A percentile compares a stretch with the other conserved stretches of the same genome.
These are phyloP conservation scores for Didymella sp. DNA, from an alignment of 2,329 filamentous ascomycete genomes.

Conservation along the genomic window DNA sequence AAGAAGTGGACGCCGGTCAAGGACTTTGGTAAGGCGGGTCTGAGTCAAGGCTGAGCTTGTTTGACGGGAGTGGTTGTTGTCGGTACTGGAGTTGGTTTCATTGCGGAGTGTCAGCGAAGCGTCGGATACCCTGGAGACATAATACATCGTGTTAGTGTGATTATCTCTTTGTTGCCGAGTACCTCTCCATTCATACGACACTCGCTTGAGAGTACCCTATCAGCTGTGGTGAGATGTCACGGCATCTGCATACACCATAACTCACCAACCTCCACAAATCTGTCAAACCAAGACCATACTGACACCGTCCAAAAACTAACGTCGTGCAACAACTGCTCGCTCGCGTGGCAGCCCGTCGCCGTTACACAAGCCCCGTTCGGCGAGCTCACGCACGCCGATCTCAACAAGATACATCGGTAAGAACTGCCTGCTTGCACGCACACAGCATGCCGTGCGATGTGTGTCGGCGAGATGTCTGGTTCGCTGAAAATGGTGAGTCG, in stretches of 20 bases:
- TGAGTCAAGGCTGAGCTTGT: conserved; percentile 26
- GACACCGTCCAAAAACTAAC: conserved; percentile 6
- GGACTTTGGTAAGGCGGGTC: conserved; percentile 30
- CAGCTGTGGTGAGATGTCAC: background rate
- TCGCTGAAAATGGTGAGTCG: background rate
- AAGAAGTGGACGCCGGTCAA: conserved; percentile 44
- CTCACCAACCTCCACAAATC: background rate
- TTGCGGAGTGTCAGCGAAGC: background rate
- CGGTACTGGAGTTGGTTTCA: background rate
- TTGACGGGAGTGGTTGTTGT: background rate
- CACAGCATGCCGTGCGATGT: background rate
- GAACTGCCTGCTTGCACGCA: background rate
- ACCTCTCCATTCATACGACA: background rate
- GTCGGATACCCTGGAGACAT: conserved; percentile 10
- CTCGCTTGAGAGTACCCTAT: background rate
- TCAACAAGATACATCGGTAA: background rate
- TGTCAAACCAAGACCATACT: background rate
- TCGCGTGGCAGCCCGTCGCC: conserved; percentile 7
- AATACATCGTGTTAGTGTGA: background rate
- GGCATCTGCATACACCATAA: background rate
- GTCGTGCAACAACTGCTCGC: conserved; percentile 11
- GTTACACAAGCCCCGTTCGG: conserved; percentile 12
- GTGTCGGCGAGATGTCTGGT: too few relatives aligned
- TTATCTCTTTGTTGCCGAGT: too few relatives aligned
- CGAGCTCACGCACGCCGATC: conserved; percentile 12